These are phyloP conservation scores for Pythium plurisporium DNA, from an alignment of 352 stramenopile genomes.

Conservation along the genomic window DNA sequence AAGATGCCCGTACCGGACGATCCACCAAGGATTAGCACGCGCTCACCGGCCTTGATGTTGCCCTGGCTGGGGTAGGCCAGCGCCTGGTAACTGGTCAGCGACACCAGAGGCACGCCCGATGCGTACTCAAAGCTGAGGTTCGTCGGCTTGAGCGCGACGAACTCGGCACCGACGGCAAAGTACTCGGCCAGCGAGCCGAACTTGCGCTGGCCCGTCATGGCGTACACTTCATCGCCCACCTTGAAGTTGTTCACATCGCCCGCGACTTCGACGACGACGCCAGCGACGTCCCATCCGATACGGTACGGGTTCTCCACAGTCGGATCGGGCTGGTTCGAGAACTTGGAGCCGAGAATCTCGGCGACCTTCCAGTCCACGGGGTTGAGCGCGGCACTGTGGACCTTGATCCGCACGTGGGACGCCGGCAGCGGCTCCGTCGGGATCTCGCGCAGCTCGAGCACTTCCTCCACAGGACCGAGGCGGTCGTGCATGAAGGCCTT, in stretches of 20 bases:
- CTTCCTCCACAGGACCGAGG: constrained; percentile 26
- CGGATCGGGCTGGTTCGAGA: constrained; percentile 12
- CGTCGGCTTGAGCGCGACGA: constrained; percentile 39
- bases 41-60: constrained; percentile 38
- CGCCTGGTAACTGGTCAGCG: constrained; percentile 36
- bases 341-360: constrained; percentile 4
- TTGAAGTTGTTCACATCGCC: constrained; percentile 22
- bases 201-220: constrained; percentile 13
- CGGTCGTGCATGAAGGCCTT: constrained; percentile 31
- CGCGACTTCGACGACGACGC: constrained; percentile 29
- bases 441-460: constrained; percentile 24
- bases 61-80: constrained; percentile 21
- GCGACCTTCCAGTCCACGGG: constrained; percentile 28
- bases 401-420: constrained; percentile 27
- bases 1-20: constrained; percentile 33
- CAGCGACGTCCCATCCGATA: constrained; percentile 38
- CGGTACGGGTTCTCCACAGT: constrained; percentile 25
- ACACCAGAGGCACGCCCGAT: constrained; percentile 27
- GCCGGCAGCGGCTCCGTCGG: constrained; percentile 18
- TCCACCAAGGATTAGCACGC: constrained; percentile 42
- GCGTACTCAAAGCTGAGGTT: constrained; percentile 40
- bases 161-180: constrained; percentile 27
- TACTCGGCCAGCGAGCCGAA: constrained; percentile 38
- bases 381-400: constrained; percentile 32
- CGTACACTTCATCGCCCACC: constrained; percentile 19